Evolutionary conservation across 129 eudicot genomes (phyloP), one percentile per base, ranked within the genome.

Genomic region (Dittrichia graveolens): DNA sequence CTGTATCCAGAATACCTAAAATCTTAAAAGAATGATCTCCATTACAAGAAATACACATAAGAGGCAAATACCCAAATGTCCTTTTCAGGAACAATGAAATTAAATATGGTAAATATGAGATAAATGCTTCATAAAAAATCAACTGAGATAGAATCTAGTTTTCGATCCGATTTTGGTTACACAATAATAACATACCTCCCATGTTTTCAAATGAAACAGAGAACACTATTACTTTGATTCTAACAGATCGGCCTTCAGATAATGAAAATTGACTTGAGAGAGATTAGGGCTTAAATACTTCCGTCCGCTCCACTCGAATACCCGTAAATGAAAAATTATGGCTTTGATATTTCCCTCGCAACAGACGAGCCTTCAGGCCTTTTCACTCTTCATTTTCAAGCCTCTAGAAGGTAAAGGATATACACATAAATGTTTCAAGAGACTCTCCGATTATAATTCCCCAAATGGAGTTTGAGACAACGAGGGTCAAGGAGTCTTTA

Each of bases 161-260:
- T 39, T 39, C 35, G 12, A 58, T 70, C 57, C 61, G 45, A 62
- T 61, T 70, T 15, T 50, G 60, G 34, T 52, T 70, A 52, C 55
- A 69, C 61, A 77, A 58, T 11, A 56, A 34, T n/a, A 72, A 46
- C 15, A 31, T 70, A 78, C 82, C 82, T 78, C 82, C 82, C 82
- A 78, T 78, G 65, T 61, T 34, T 63, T 52, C 45, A 24, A 18
- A 70, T 24, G 50, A 34, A 11, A 12, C 66, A 14, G 40, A 69
- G 12, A 31, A 61, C 31, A 61, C 39, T n/a, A 41, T 52, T 31
- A 61, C 56, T 72, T 35, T 61, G 24, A 60, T 60, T 50, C 34
- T 42, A 49, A 69, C 45, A 47, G 9, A 58, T 61, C 40, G 53
- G 47, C 59, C 19, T 60, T 9, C 74, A n/a, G 46, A 47, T 52